Evolutionary conservation across 2,329 filamentous ascomycete genomes (phyloP).

Genomic region (Trichoderma sp.): DNA sequence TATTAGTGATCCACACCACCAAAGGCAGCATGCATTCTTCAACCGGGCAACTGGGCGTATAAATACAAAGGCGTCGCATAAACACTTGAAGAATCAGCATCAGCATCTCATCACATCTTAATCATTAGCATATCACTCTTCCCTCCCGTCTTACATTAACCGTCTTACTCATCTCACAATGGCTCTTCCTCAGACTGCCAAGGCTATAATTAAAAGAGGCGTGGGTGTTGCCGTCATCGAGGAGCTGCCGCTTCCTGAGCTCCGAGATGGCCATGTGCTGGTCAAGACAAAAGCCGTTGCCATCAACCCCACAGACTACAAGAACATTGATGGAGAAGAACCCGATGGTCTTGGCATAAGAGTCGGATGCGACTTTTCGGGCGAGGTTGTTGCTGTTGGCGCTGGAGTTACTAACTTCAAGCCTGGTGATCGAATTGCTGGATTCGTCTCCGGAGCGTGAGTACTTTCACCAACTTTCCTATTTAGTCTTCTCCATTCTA

Average conservation of each 20-base stretch:
- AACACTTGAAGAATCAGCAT: neutral
- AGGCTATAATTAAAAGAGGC: neutral
- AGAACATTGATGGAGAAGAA: conserved; percentile 27
- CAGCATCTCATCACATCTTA: neutral
- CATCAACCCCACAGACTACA: conserved; percentile 37
- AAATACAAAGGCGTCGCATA: neutral
- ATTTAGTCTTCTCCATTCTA: neutral
- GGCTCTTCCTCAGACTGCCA: neutral
- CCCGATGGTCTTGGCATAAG: conserved; percentile 20
- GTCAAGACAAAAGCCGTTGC: conserved; percentile 35
- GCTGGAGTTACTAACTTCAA: conserved; percentile 39
- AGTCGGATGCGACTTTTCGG: conserved; percentile 46
- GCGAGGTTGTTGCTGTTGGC: conserved; percentile 46
- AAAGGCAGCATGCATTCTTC: neutral
- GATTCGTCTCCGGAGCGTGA: conserved; percentile 36
- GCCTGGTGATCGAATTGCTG: conserved; percentile 47
- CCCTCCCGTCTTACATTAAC: neutral
- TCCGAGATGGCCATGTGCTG: conserved; percentile 27
- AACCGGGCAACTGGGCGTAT: neutral
- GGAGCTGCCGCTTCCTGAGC: neutral
- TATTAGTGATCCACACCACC: conserved; percentile 2
- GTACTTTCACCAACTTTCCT: neutral
- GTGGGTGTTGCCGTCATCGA: neutral
- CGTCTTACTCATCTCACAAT: neutral
- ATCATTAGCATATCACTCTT: neutral